Evolutionary conservation across 305 asterid genomes (phyloP), one percentile per base, ranked within the genome.

Genomic region (Striga hermonthica): DNA sequence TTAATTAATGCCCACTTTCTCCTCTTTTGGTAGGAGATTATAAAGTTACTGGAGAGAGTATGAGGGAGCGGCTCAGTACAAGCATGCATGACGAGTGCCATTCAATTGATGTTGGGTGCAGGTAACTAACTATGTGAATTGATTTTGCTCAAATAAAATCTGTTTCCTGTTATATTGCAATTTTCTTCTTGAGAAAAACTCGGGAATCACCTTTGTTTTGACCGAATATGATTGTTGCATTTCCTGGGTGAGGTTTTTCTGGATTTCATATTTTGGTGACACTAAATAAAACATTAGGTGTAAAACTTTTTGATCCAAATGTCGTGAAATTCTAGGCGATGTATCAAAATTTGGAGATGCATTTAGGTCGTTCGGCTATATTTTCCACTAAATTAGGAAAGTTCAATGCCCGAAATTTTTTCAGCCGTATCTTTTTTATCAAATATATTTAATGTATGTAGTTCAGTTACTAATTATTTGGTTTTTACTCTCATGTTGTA

Each of bases 71-170:
- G 67, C 90, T 89, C 14, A 83, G 73, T 66, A 85, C 91, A 12
- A 77, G 87, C 68, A 79, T 92, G 91, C 91, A 85, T 53, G 85
- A 85, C 66, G 95, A 88, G 13, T 87, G 98, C 73, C 89, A 74
- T 64, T 78, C 74, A 41, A 83, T 92, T 72, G 88, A 82, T 73
- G 66, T 75, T 65, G 74, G 61, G 44, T 91, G 98, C 95, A 86
- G 87, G 98, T 89, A 68, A 70, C 65, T 89, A 68, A 70, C 65
- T 41, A 10, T 62, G 4, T 62, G 57, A 60, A 16, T 59, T 45
- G 54, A 39, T 38, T 64, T 61, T 22, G 7, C 12, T 28, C 47
- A 12, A 37, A 31, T 40, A 6, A 53, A 61, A 28, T 50, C 55
- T 55, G 12, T 66, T 34, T 58, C 60, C n/a, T 52, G 31, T 36